Evolutionary conservation across 1,284 basidiomycete species (phyloP).

Genomic region (Melampsora abietis-canadensis): DNA sequence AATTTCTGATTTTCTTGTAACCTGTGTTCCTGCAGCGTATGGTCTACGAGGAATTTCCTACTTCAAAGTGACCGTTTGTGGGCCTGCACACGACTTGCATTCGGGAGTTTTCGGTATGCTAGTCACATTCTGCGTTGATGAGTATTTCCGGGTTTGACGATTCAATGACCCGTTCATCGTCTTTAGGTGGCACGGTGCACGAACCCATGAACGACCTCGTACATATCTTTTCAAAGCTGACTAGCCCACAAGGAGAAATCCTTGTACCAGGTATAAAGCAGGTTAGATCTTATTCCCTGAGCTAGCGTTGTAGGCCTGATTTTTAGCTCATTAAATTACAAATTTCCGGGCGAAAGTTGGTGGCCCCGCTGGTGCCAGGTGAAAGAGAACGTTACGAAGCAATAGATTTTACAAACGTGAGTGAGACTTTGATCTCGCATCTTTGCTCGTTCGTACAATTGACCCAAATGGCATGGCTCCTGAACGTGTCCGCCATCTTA

Average conservation of each 20-base stretch:
- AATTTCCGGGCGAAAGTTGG: slow-evolving; percentile 61
- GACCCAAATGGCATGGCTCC: too few relatives aligned
- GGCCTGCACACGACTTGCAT: slow-evolving; percentile 85
- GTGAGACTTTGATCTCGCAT: slow-evolving; percentile 77
- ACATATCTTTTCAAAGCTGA: slow-evolving; percentile 70
- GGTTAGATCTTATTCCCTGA: too few relatives aligned
- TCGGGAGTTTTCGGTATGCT: slow-evolving; percentile 61
- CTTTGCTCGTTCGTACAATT: slow-evolving; percentile 60
- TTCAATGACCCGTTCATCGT: too few relatives aligned
- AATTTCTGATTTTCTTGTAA: too few relatives aligned
- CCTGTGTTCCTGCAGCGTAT: neutral
- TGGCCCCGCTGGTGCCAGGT: slow-evolving; percentile 69
- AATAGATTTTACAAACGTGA: slow-evolving; percentile 57
- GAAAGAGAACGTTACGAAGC: slow-evolving; percentile 63
- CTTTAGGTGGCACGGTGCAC: neutral
- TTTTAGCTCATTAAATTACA: too few relatives aligned
- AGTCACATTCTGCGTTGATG: slow-evolving; percentile 49
- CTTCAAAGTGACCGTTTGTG: slow-evolving; percentile 77
- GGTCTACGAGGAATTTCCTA: slow-evolving; percentile 75
- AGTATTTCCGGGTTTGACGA: too few relatives aligned
- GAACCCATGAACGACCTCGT: slow-evolving; percentile 74
- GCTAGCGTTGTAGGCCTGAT: too few relatives aligned
- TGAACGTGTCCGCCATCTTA: too few relatives aligned
- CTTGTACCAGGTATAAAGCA: slow-evolving; percentile 79
- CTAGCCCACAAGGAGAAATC: slow-evolving; percentile 76